Percentiles rank a stretch among this genome's conserved stretches.
Evolutionary conservation across 441 rosid genomes (phyloP).

Genomic region (Croton laevigatus): DNA sequence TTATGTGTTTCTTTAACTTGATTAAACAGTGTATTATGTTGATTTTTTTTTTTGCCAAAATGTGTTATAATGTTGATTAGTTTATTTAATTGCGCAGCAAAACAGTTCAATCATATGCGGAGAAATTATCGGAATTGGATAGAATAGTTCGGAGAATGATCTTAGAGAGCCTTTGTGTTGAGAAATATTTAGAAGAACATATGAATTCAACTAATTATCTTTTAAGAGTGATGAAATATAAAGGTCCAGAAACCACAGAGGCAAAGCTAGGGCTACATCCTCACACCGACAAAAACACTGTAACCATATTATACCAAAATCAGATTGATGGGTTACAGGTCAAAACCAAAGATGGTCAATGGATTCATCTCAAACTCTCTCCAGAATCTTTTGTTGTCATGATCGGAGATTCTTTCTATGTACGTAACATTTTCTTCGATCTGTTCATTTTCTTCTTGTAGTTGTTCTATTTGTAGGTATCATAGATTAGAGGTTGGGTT

Average conservation of each 20-base stretch:
- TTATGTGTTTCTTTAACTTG: too few species aligned
- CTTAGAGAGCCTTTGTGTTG: constrained; percentile 60
- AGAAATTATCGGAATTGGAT: constrained; percentile 48
- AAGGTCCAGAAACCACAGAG: constrained; percentile 53
- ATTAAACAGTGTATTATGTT: too few species aligned
- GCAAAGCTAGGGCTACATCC: constrained; percentile 43
- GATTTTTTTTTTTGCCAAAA: too few species aligned
- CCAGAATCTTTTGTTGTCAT: constrained; percentile 55
- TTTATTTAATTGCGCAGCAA: constrained; percentile 32
- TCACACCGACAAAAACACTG: constrained; percentile 63
- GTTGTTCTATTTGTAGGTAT: too few species aligned
- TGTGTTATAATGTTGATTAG: neutral
- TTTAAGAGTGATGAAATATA: constrained; percentile 59
- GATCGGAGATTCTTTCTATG: constrained; percentile 65
- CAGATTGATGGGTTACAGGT: constrained; percentile 61
- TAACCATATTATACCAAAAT: constrained; percentile 66
- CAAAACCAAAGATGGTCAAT: constrained; percentile 48
- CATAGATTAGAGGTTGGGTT: too few species aligned
- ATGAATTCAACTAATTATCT: constrained; percentile 59
- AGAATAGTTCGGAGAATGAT: constrained; percentile 55
- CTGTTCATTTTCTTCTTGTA: neutral
- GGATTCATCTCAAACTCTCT: constrained; percentile 58
- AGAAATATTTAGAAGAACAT: constrained; percentile 60
- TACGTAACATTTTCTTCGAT: constrained; percentile 36
- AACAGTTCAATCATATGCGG: constrained; percentile 38